A percentile compares a stretch with the other conserved stretches of the same genome.
Evolutionary conservation across 768 basidiomycete species (phyloP).

Genomic region (Zangia roseola): DNA sequence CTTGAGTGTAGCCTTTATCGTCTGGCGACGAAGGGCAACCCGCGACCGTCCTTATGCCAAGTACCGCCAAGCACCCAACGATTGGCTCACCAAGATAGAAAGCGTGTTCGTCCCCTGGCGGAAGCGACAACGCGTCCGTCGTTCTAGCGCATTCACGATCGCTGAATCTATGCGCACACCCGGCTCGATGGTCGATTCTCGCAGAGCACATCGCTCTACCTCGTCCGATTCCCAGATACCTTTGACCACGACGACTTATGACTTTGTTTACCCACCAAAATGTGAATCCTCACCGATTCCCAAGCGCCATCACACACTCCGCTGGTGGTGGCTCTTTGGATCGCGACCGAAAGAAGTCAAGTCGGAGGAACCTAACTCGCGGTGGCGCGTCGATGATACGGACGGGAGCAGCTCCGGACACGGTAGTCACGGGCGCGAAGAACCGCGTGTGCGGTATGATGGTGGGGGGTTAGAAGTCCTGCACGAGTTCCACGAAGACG

Average conservation of each 20-base stretch:
- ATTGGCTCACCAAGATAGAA: slow-evolving; percentile 14
- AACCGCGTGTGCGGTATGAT: background rate
- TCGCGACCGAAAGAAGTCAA: slow-evolving; percentile 27
- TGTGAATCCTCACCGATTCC: background rate
- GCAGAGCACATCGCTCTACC: slow-evolving; percentile 15
- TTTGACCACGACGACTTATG: slow-evolving; percentile 10
- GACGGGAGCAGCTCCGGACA: slow-evolving; percentile 25
- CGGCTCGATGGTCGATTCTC: background rate
- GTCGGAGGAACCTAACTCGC: slow-evolving; percentile 16
- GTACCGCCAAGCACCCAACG: slow-evolving; percentile 13
- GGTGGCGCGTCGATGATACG: slow-evolving; percentile 27
- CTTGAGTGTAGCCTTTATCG: slow-evolving; percentile 20
- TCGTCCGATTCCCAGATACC: slow-evolving; percentile 32
- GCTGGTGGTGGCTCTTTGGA: slow-evolving; percentile 28
- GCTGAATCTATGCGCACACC: slow-evolving; percentile 22
- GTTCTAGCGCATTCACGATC: slow-evolving; percentile 15
- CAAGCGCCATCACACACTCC: slow-evolving; percentile 2
- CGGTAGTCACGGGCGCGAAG: slow-evolving; percentile 12
- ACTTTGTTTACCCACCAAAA: slow-evolving; percentile 12
- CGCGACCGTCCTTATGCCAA: slow-evolving; percentile 2
- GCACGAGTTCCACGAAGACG: slow-evolving; percentile 18
- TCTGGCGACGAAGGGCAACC: slow-evolving; percentile 22
- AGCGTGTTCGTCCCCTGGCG: slow-evolving; percentile 17
- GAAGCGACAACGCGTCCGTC: slow-evolving; percentile 14
- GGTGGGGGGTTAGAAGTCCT: slow-evolving; percentile 4